Evolutionary conservation across 78 protist genomes (phyloP), one percentile per base, ranked within the genome.

Genomic region (Protostelium mycophagum): DNA sequence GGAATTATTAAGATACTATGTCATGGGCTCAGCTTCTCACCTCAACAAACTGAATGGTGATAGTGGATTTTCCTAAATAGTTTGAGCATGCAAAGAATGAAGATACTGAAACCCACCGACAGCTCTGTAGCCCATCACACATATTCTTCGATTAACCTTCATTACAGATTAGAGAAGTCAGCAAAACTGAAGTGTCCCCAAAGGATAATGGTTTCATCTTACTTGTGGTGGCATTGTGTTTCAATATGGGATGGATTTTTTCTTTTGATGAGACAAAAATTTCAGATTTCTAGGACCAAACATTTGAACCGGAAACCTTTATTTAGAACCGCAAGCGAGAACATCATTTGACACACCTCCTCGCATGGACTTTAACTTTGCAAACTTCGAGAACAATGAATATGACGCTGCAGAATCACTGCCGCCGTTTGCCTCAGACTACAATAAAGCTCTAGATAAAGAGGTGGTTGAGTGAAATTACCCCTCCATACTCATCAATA

Each of bases 31-130:
- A n/a, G n/a, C n/a, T n/a, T n/a, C n/a, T n/a, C n/a, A n/a, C n/a
- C n/a, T 95, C 96, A n/a, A 93, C 95, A 83, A 91, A 91, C 86
- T 90, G 97, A 10, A 93, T 86, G 28, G 93, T 93, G 51, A 95
- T 88, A 1, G 97, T 90, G 31, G 96, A 91, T 83, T 95, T 95
- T 36, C 96, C 94, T 89, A 38, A 36, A 5, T 9, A 0, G 1
- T 29, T 25, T 37, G 35, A 84, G 1, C 25, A 85, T 1, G 86
- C 38, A 28, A 31, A 10, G 1, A 10, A 1, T 29, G 0, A 1
- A 10, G 34, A 0, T 36, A 38, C 83, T 0, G 25, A 34, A 35
- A 36, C 93, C 25, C 84, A 63, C 96, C 96, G 37, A 94, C 96
- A 0, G 94, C 96, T 0, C 96, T 39, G 86, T 90, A 94, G 28